Conservation (phyloP, 83 land plant genomes). For the Picea mariana region DNA sequence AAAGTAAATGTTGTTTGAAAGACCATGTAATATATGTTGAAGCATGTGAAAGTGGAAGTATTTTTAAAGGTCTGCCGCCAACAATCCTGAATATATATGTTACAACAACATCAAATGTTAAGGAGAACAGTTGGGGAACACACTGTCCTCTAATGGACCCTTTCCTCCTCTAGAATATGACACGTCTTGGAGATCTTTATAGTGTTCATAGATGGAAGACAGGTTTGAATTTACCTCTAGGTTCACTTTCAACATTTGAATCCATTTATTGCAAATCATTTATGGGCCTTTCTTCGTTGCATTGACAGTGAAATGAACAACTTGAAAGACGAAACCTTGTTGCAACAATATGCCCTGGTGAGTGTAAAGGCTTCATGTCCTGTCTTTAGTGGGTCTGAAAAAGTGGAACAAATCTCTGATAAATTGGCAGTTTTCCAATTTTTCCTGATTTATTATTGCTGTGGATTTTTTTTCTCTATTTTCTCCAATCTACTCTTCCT, state of each 20-base stretch:
- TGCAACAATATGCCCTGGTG: slow-evolving; percentile 86
- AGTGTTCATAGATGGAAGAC: slow-evolving; percentile 85
- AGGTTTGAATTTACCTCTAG: slow-evolving; percentile 42
- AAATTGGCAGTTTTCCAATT: no score
- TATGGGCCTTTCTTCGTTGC: background rate
- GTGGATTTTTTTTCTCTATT: no score
- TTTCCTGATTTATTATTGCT: no score
- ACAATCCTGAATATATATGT: slow-evolving; percentile 86
- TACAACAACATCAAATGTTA: slow-evolving; percentile 93
- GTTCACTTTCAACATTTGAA: background rate
- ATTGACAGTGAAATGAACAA: slow-evolving; percentile 80
- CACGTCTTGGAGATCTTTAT: no score
- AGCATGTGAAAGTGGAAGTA: slow-evolving; percentile 95
- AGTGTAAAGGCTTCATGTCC: background rate
- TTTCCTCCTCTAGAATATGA: no score
- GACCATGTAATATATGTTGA: slow-evolving; percentile 82
- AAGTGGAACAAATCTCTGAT: no score
- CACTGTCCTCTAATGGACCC: slow-evolving; percentile 64
- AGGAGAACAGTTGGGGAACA: slow-evolving; percentile 98
- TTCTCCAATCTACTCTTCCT: no score
- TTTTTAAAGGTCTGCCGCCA: slow-evolving; percentile 93
- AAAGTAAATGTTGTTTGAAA: no score
- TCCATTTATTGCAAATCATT: background rate
- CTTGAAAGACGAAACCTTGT: slow-evolving; percentile 68
- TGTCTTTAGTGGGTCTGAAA: no score